Evolutionary conservation across 1,139 yeast species (phyloP).

Genomic region (Geotrichum fermentans): DNA sequence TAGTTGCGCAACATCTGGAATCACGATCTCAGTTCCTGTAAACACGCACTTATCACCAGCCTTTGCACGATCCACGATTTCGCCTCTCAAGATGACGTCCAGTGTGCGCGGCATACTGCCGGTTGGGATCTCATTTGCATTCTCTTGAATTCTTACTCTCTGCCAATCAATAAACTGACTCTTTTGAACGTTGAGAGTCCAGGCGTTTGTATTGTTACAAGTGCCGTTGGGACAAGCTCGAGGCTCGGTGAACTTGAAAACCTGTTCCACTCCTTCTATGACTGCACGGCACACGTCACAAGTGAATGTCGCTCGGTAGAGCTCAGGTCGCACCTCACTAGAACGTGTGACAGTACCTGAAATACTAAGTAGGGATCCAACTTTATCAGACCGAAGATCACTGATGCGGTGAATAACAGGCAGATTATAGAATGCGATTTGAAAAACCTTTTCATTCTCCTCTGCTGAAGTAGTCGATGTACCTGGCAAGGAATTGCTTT

Average conservation of each 20-base stretch:
- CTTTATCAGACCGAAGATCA: conserved; percentile 82
- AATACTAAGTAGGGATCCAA: conserved; percentile 79
- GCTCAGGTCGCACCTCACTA: conserved; percentile 94
- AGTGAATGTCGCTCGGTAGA: conserved; percentile 78
- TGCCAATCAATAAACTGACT: conserved; percentile 97
- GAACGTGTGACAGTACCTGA: conserved; percentile 97
- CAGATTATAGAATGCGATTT: conserved; percentile 81
- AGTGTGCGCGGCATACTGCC: conserved; percentile 98
- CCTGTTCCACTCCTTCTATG: conserved; percentile 87
- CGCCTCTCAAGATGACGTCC: conserved; percentile 90
- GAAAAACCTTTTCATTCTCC: conserved; percentile 72
- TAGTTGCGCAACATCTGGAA: conserved; percentile 90
- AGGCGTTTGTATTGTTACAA: conserved; percentile 80
- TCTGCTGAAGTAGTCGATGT: conserved; percentile 35
- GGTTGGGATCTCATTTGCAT: conserved; percentile 91
- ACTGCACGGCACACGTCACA: conserved; percentile 86
- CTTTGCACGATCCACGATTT: conserved; percentile 90
- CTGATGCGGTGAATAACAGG: conserved; percentile 82
- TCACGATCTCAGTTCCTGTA: conserved; percentile 92
- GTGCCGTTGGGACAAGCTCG: conserved; percentile 82
- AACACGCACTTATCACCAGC: conserved; percentile 96
- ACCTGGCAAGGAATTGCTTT: conserved; percentile 26
- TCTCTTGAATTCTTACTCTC: conserved; percentile 91
- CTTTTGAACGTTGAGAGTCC: conserved; percentile 79
- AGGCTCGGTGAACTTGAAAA: conserved; percentile 92